Percentiles rank a stretch among this genome's conserved stretches.
phyloP scores from a whole-genome alignment of 2,329 filamentous ascomycete genomes.

The Fusarium odoratissimum region DNA sequence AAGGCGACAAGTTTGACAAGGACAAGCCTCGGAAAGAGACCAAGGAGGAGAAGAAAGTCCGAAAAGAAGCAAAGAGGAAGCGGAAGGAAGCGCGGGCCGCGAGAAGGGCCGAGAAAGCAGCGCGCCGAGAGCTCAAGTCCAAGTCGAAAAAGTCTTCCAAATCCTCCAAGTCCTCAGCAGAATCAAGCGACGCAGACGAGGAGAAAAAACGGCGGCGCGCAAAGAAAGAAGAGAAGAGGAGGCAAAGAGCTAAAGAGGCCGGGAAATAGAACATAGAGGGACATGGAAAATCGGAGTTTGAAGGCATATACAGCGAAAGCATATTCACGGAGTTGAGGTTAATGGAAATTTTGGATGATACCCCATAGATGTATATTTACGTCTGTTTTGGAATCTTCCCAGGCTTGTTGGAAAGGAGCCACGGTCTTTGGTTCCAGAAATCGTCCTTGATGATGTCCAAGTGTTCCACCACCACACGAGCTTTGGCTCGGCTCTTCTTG shows the following conservation, averaged over 20 bases:
- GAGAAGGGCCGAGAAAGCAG: constrained; percentile 39
- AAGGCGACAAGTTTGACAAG: constrained; percentile 32
- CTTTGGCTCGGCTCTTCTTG: constrained; percentile 83
- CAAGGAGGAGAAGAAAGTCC: constrained; percentile 57
- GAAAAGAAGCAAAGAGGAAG: constrained; percentile 49
- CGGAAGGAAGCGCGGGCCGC: constrained; percentile 44
- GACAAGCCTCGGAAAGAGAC: constrained; percentile 50
- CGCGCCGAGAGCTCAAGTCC: constrained; percentile 40
- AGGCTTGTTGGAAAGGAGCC: constrained; percentile 81
- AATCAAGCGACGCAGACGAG: constrained; percentile 50
- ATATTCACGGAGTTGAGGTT: constrained; percentile 46
- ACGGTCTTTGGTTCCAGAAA: constrained; percentile 90
- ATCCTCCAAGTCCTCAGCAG: constrained; percentile 45
- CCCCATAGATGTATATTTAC: constrained; percentile 48
- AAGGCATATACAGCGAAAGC: constrained; percentile 28
- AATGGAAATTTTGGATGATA: constrained; percentile 46
- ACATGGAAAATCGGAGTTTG: constrained; percentile 12
- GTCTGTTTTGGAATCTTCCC: constrained; percentile 75
- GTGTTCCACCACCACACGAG: constrained; percentile 83
- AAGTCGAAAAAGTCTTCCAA: constrained; percentile 44
- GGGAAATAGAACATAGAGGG: constrained; percentile 34
- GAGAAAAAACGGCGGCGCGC: constrained; percentile 60
- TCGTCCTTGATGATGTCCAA: constrained; percentile 95
- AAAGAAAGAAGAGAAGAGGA: constrained; percentile 56
- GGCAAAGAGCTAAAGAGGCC: constrained; percentile 45